A percentile compares a stretch with the other conserved stretches of the same genome.
Evolutionary conservation across 2,329 filamentous ascomycete genomes (phyloP).

Genomic region (Trichoderma arundinaceum): DNA sequence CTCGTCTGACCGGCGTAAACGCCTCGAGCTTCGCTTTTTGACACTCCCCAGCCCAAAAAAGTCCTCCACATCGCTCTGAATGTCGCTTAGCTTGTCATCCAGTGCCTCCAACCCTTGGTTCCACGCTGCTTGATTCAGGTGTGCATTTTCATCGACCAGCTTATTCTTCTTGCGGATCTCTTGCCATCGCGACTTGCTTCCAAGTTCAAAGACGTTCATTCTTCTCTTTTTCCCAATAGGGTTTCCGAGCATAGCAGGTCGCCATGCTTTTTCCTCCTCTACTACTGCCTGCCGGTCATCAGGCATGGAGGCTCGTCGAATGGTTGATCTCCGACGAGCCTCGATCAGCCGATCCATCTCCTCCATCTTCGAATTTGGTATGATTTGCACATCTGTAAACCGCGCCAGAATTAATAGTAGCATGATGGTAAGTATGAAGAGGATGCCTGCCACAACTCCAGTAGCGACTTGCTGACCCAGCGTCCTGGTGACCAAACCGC

Average conservation of each 20-base stretch:
- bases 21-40: constrained; percentile 37
- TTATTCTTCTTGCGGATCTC: constrained; percentile 70
- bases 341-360: constrained; percentile 61
- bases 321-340: constrained; percentile 55
- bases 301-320: constrained; percentile 52
- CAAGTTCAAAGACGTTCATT: constrained; percentile 74
- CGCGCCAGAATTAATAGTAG: constrained; percentile 67
- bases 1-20: constrained; percentile 40
- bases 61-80: constrained; percentile 44
- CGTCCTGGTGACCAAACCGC: constrained; percentile 68
- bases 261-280: constrained; percentile 66
- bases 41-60: constrained; percentile 39
- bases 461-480: constrained; percentile 72
- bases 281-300: constrained; percentile 48
- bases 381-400: constrained; percentile 70
- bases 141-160: constrained; percentile 55
- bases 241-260: constrained; percentile 72
- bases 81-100: constrained; percentile 46
- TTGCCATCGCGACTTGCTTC: constrained; percentile 70
- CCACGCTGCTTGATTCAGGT: constrained; percentile 46
- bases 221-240: constrained; percentile 70
- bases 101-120: constrained; percentile 47
- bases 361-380: constrained; percentile 63
- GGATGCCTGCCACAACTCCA: constrained; percentile 69
- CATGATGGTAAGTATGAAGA: constrained; percentile 68